phyloP scores from a whole-genome alignment of 2,329 filamentous ascomycete genomes.

The Diaporthe sp. region DNA sequence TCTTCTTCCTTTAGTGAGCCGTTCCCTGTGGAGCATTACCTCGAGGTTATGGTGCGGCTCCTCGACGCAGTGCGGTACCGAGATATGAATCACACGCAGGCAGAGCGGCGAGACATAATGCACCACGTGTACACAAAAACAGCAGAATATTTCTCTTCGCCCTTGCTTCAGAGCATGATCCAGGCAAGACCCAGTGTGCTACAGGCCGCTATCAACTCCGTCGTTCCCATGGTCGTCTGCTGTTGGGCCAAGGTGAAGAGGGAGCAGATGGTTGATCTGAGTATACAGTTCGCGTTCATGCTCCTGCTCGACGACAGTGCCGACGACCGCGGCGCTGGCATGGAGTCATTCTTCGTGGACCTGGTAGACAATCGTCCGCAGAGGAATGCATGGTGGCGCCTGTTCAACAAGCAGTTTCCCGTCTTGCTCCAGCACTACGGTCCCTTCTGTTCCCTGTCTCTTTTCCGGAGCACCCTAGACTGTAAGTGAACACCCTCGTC shows the following conservation, averaged over 20 bases:
- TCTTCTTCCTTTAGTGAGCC: not conserved
- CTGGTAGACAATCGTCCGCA: not conserved
- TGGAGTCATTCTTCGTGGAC: constrained; percentile 19
- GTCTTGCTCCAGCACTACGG: not conserved
- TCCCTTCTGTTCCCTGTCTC: not conserved
- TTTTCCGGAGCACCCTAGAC: not conserved
- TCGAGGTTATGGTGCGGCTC: constrained; percentile 6
- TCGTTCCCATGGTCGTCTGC: constrained; percentile 14
- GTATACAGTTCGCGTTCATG: not conserved
- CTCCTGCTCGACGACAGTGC: not conserved
- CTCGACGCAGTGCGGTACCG: not conserved
- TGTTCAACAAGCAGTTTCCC: not conserved
- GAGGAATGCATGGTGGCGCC: constrained; percentile 1
- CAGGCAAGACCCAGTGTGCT: not conserved
- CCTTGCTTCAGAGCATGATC: not conserved
- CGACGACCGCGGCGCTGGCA: not conserved
- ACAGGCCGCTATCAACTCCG: not conserved
- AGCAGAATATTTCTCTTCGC: not conserved
- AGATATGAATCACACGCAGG: not conserved
- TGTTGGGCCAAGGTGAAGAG: not conserved
- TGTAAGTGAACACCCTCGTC: not conserved
- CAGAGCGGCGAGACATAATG: not conserved
- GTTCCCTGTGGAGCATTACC: not conserved
- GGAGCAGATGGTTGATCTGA: constrained; percentile 6
- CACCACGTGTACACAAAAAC: not conserved